Evolutionary conservation across 495 filamentous ascomycete species (phyloP).

Genomic region (Niebla homalea): DNA sequence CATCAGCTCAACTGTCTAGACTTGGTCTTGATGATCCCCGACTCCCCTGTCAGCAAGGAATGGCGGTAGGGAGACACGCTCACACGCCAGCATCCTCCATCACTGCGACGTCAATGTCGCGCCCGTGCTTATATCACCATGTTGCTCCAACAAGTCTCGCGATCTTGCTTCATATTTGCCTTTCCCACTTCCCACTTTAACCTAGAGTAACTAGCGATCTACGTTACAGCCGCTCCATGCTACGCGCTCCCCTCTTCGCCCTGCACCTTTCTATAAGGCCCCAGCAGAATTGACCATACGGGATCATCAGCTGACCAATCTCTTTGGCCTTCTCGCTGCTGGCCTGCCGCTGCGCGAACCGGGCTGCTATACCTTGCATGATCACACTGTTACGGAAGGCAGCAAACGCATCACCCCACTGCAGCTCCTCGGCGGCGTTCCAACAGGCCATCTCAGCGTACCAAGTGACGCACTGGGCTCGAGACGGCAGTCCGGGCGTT

Average conservation of each 20-base stretch:
- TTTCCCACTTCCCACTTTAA: constrained; percentile 40
- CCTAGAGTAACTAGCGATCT: no score
- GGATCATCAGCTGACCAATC: constrained; percentile 50
- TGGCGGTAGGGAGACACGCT: no score
- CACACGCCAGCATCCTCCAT: no score
- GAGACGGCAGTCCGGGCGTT: constrained; percentile 61
- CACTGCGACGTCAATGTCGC: no score
- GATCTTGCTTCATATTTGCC: not conserved
- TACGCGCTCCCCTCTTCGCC: constrained; percentile 23
- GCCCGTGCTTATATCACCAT: no score
- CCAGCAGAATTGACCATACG: constrained; percentile 67
- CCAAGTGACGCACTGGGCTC: constrained; percentile 57
- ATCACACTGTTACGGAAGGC: constrained; percentile 56
- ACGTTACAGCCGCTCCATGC: no score
- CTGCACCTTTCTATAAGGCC: constrained; percentile 41
- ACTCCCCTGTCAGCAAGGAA: no score
- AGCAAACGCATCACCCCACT: constrained; percentile 59
- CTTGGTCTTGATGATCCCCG: no score
- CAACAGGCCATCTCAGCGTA: constrained; percentile 63
- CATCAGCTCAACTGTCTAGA: no score
- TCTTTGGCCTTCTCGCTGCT: constrained; percentile 69
- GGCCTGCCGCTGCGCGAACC: constrained; percentile 73
- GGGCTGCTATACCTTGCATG: constrained; percentile 86
- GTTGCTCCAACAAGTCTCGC: no score
- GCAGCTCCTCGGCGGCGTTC: constrained; percentile 41